Conservation (phyloP, 163 green algal genomes). For the Prototheca wickerhamii region DNA sequence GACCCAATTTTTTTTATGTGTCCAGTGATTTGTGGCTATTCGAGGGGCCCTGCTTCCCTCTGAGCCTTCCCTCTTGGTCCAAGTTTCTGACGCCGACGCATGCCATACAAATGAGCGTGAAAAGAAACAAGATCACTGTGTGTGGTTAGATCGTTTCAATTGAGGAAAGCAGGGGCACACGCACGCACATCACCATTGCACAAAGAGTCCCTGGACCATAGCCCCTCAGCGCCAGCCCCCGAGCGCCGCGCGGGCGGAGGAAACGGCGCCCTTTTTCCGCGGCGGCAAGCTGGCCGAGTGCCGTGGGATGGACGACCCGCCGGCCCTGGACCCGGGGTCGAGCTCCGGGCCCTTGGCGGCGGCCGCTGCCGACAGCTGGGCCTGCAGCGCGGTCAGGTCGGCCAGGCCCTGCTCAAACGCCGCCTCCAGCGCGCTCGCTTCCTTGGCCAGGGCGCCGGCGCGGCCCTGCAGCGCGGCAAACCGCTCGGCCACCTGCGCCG, state of each 20-base stretch:
- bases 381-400: background rate
- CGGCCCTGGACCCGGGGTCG: no score
- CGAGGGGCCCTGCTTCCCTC: background rate
- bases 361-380: background rate
- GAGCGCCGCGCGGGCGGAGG: background rate
- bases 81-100: no score
- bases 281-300: background rate
- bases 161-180: background rate
- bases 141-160: no score
- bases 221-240: background rate
- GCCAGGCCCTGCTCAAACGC: background rate
- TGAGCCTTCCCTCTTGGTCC: background rate
- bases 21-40: no score
- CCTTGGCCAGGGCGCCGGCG: background rate
- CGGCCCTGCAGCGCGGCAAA: background rate
- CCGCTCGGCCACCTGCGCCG: background rate
- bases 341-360: no score
- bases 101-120: no score
- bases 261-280: no score
- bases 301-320: no score
- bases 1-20: no score
- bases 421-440: background rate
- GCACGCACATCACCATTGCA: background rate
- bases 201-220: background rate
- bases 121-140: no score